A percentile compares a stretch with the other conserved stretches of the same genome.
Evolutionary conservation across 306 rosid species (phyloP).

Genomic region (Neltuma alba): DNA sequence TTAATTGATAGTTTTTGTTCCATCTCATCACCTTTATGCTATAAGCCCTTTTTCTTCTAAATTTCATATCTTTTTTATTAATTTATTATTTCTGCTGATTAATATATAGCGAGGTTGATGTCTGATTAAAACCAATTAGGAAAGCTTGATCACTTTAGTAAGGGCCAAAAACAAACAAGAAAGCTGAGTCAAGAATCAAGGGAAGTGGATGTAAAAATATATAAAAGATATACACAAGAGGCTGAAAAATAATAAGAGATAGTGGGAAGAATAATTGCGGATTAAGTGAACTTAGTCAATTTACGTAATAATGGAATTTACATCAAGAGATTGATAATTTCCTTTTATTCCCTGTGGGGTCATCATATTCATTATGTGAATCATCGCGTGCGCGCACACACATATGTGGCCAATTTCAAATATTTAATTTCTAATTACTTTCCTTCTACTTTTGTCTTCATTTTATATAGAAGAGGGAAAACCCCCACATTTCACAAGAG

Average conservation of each 20-base stretch:
- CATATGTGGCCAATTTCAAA: too few species aligned
- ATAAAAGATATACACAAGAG: not conserved
- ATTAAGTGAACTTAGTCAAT: constrained; percentile 8
- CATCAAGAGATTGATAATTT: not conserved
- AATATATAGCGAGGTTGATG: not conserved
- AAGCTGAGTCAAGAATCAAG: not conserved
- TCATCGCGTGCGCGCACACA: too few species aligned
- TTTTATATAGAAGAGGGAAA: too few species aligned
- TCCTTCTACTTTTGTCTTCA: too few species aligned
- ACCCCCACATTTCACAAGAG: too few species aligned
- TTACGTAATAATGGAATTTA: not conserved
- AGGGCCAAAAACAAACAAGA: not conserved
- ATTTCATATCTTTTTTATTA: too few species aligned
- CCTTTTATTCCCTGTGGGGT: not conserved
- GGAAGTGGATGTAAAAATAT: not conserved
- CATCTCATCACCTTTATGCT: not conserved
- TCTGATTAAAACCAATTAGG: not conserved
- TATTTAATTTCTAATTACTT: too few species aligned
- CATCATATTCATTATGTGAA: too few species aligned
- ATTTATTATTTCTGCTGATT: not conserved
- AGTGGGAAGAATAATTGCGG: constrained; percentile 9
- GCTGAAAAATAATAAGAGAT: not conserved
- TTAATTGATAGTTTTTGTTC: not conserved
- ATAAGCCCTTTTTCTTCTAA: not conserved
- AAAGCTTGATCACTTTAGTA: not conserved